A percentile compares a stretch with the other conserved stretches of the same genome.
phyloP scores from a whole-genome alignment of 139 green algal species.

The Penium margaritaceum region DNA sequence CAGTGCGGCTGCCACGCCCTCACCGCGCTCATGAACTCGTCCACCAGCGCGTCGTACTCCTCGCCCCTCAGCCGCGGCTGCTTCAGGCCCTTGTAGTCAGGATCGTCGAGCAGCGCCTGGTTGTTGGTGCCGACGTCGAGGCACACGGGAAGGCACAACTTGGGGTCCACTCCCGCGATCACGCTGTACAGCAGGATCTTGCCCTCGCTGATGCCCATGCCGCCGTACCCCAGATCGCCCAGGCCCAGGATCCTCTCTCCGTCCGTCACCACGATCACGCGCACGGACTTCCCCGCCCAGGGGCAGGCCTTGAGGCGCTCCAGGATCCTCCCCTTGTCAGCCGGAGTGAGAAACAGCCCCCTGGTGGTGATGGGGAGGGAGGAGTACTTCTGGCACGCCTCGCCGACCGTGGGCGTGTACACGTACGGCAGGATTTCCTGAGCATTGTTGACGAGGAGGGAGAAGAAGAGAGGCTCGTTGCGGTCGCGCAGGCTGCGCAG shows the following conservation, averaged over 20 bases:
- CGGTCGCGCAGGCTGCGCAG: conserved; percentile 20
- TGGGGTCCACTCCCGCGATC: conserved; percentile 56
- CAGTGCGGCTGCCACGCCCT: conserved; percentile 22
- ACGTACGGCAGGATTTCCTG: conserved; percentile 71
- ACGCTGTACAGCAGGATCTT: conserved; percentile 70
- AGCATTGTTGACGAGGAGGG: conserved; percentile 56
- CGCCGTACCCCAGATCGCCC: conserved; percentile 66
- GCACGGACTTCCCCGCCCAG: conserved; percentile 54
- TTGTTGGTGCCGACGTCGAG: conserved; percentile 84
- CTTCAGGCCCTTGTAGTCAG: conserved; percentile 62
- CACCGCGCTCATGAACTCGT: conserved; percentile 40
- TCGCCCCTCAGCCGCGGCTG: conserved; percentile 60
- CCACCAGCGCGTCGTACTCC: conserved; percentile 50
- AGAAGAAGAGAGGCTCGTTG: conserved; percentile 58
- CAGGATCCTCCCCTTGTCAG: conserved; percentile 51
- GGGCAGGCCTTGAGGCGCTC: conserved; percentile 53
- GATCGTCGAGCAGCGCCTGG: conserved; percentile 55
- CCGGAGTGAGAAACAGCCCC: conserved; percentile 76
- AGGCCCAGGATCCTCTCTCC: conserved; percentile 69
- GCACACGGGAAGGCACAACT: conserved; percentile 71
- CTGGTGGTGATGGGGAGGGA: conserved; percentile 58
- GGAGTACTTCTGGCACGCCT: conserved; percentile 78
- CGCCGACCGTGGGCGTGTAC: conserved; percentile 89
- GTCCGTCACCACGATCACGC: conserved; percentile 69
- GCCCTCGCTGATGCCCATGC: conserved; percentile 71